Evolutionary conservation across 495 filamentous ascomycete species (phyloP).

Genomic region (Penicillium antarcticum): DNA sequence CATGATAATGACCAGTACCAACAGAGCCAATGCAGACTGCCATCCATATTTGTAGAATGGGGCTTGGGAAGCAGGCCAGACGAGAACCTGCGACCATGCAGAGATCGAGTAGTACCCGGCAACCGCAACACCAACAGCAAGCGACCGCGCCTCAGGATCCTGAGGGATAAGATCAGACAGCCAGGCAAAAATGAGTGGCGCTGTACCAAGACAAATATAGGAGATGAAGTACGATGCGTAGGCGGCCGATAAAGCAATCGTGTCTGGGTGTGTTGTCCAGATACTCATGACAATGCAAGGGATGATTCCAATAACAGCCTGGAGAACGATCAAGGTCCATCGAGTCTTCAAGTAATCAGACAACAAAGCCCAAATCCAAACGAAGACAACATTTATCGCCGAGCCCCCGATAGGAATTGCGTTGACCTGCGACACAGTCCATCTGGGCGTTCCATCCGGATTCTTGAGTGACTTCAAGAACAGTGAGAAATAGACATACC

Average conservation of each 20-base stretch:
- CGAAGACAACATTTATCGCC: conserved; percentile 33
- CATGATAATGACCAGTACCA: conserved; percentile 31
- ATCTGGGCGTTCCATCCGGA: conserved; percentile 21
- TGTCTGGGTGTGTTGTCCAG: conserved; percentile 22
- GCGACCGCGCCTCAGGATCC: conserved; percentile 27
- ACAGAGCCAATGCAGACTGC: conserved; percentile 24
- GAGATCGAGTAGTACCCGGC: conserved; percentile 32
- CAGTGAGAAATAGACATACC: conserved; percentile 29
- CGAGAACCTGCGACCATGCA: conserved; percentile 31
- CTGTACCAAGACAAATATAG: conserved; percentile 25
- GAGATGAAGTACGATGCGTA: conserved; percentile 31
- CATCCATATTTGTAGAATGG: conserved; percentile 31
- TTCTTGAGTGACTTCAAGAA: conserved; percentile 28
- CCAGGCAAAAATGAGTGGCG: conserved; percentile 34
- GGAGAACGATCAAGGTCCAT: conserved; percentile 26
- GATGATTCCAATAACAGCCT: conserved; percentile 26
- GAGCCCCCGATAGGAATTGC: conserved; percentile 32
- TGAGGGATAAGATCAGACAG: conserved; percentile 30
- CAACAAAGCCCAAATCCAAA: conserved; percentile 31
- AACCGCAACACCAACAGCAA: conserved; percentile 27
- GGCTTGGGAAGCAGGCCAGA: conserved; percentile 30
- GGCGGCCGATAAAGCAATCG: conserved; percentile 20
- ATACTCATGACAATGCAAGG: conserved; percentile 33
- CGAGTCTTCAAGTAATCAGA: conserved; percentile 26
- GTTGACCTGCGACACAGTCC: conserved; percentile 26